Conservation (phyloP, 768 basidiomycete genomes). For the Mycena maculata region DNA sequence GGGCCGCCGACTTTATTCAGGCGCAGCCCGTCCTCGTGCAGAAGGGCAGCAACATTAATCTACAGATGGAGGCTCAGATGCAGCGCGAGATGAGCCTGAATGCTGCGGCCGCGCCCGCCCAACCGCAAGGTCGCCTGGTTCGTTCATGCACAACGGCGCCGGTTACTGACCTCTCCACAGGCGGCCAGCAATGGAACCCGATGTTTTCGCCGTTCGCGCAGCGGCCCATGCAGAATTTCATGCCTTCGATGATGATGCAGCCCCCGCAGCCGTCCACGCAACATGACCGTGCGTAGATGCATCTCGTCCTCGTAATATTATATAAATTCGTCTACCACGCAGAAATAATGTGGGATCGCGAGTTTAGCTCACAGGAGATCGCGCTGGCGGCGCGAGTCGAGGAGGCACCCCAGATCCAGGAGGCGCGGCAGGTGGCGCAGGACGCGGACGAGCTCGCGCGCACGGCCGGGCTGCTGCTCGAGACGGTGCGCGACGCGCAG, state of each 20-base stretch:
- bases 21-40: constrained; percentile 28
- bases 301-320: background rate
- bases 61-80: constrained; percentile 20
- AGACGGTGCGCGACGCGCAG: constrained; percentile 77
- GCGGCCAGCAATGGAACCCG: constrained; percentile 54
- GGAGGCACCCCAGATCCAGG: constrained; percentile 37
- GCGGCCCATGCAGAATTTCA: constrained; percentile 51
- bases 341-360: constrained; percentile 72
- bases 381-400: constrained; percentile 41
- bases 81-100: constrained; percentile 29
- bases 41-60: constrained; percentile 13
- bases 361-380: constrained; percentile 69
- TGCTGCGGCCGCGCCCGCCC: constrained; percentile 4
- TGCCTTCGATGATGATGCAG: constrained; percentile 34
- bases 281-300: constrained; percentile 55
- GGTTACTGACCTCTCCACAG: constrained; percentile 37
- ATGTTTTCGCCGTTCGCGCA: constrained; percentile 50
- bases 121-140: constrained; percentile 17
- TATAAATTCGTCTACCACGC: background rate
- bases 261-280: constrained; percentile 44
- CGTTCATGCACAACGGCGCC: background rate
- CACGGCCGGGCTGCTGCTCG: constrained; percentile 82
- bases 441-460: constrained; percentile 81
- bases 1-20: constrained; percentile 73
- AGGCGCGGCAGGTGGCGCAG: constrained; percentile 38